Conservation (phyloP, 768 basidiomycete species). For the Clavulina sp. region DNA sequence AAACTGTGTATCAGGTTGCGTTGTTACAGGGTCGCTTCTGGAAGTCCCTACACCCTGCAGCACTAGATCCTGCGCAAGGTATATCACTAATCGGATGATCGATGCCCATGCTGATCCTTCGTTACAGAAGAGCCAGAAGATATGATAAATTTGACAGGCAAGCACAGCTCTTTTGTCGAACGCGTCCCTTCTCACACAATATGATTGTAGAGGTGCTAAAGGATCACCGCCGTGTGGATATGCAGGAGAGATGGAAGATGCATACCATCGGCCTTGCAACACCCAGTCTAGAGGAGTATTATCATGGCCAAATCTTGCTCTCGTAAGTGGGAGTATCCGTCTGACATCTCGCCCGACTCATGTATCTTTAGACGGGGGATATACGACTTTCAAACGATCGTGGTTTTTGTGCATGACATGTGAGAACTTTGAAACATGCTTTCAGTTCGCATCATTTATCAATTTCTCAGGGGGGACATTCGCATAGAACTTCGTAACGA, state of each 20-base stretch:
- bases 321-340: slow-evolving; percentile 50
- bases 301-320: slow-evolving; percentile 73
- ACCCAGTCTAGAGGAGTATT: slow-evolving; percentile 46
- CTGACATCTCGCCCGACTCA: neutral
- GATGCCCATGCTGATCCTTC: neutral
- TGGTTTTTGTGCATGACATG: slow-evolving; percentile 93
- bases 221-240: slow-evolving; percentile 66
- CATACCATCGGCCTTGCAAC: slow-evolving; percentile 64
- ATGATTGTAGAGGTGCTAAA: slow-evolving; percentile 57
- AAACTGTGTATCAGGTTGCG: slow-evolving; percentile 80
- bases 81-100: slow-evolving; percentile 7
- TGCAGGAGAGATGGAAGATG: slow-evolving; percentile 62
- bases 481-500: slow-evolving; percentile 66
- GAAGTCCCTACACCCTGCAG: slow-evolving; percentile 69
- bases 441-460: slow-evolving; percentile 1
- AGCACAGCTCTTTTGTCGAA: slow-evolving; percentile 1
- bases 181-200: neutral
- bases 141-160: slow-evolving; percentile 53
- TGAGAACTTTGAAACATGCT: slow-evolving; percentile 24
- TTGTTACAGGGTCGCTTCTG: slow-evolving; percentile 80
- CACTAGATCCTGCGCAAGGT: slow-evolving; percentile 73
- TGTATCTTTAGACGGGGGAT: slow-evolving; percentile 42
- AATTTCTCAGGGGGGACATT: slow-evolving; percentile 55
- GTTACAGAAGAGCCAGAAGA: slow-evolving; percentile 42
- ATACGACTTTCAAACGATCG: slow-evolving; percentile 46